Evolutionary conservation across 176 grass and related monocot genomes (phyloP).

Genomic region (Eremochloa ophiuroides): DNA sequence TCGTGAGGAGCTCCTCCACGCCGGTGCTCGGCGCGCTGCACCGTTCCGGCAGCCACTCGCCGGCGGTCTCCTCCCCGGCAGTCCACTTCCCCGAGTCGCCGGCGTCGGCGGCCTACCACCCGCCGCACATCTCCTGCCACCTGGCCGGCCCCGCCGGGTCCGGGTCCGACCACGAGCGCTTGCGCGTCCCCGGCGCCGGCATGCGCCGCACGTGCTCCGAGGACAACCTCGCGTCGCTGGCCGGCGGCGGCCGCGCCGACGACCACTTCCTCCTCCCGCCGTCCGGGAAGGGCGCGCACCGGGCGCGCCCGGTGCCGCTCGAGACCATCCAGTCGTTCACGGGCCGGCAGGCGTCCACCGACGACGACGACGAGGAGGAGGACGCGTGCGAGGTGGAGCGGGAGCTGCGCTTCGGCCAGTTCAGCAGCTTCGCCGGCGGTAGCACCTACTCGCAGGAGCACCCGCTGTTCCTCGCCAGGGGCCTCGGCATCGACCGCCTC

Average conservation of each 20-base stretch:
- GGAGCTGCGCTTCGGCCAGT: slow-evolving; percentile 11
- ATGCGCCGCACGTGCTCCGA: slow-evolving; percentile 64
- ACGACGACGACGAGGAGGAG: slow-evolving; percentile 26
- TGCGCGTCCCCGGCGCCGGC: neutral
- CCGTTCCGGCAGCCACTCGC: slow-evolving; percentile 25
- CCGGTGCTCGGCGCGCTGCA: slow-evolving; percentile 60
- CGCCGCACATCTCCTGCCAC: slow-evolving; percentile 38
- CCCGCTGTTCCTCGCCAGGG: slow-evolving; percentile 76
- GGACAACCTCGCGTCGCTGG: slow-evolving; percentile 40
- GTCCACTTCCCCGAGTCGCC: slow-evolving; percentile 46
- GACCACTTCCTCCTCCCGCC: slow-evolving; percentile 14
- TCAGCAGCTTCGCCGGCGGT: slow-evolving; percentile 1
- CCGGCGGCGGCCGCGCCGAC: neutral
- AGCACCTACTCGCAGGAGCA: slow-evolving; percentile 35
- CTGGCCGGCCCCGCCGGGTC: slow-evolving; percentile 14
- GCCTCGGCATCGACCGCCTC: slow-evolving; percentile 81
- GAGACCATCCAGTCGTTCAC: slow-evolving; percentile 55
- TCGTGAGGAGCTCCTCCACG: slow-evolving; percentile 63
- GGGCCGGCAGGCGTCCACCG: neutral
- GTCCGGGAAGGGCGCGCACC: slow-evolving; percentile 19
- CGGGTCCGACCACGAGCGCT: slow-evolving; percentile 25
- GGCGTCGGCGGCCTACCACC: slow-evolving; percentile 15
- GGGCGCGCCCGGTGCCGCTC: neutral
- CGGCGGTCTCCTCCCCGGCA: slow-evolving; percentile 40
- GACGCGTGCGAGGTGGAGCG: slow-evolving; percentile 7